Evolutionary conservation across 305 asterid species (phyloP).

Genomic region (Petunia hybrid): DNA sequence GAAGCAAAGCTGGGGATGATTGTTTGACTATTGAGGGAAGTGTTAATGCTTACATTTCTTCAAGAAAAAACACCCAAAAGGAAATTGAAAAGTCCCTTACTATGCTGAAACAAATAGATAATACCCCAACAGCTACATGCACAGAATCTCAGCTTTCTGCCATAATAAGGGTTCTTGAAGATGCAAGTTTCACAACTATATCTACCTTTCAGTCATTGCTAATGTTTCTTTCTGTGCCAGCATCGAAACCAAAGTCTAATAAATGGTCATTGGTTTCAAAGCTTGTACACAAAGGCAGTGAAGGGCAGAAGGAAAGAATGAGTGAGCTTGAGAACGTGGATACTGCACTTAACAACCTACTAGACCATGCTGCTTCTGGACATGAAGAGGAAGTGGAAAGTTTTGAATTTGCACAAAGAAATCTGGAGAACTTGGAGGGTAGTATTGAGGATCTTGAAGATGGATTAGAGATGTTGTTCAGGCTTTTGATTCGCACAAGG

Average conservation of each 20-base stretch:
- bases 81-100: constrained; percentile 36
- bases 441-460: constrained; percentile 41
- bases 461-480: constrained; percentile 42
- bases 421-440: constrained; percentile 41
- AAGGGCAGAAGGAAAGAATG: constrained; percentile 21
- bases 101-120: constrained; percentile 36
- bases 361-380: constrained; percentile 14
- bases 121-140: background rate
- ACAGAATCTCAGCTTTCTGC: constrained; percentile 36
- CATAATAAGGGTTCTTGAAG: constrained; percentile 33
- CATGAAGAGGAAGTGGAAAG: constrained; percentile 28
- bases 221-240: constrained; percentile 37
- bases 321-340: constrained; percentile 47
- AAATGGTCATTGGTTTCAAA: constrained; percentile 46
- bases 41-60: constrained; percentile 16
- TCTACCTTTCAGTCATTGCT: constrained; percentile 40
- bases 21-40: constrained; percentile 23
- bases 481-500: constrained; percentile 45
- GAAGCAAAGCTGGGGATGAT: constrained; percentile 44
- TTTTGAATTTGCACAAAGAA: constrained; percentile 38
- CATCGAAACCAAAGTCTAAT: constrained; percentile 39
- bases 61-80: constrained; percentile 40
- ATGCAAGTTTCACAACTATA: constrained; percentile 38
- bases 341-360: constrained; percentile 35
- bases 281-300: constrained; percentile 37